Evolutionary conservation across 345 rosid genomes (phyloP).

Genomic region (Eucalyptus decipiens): DNA sequence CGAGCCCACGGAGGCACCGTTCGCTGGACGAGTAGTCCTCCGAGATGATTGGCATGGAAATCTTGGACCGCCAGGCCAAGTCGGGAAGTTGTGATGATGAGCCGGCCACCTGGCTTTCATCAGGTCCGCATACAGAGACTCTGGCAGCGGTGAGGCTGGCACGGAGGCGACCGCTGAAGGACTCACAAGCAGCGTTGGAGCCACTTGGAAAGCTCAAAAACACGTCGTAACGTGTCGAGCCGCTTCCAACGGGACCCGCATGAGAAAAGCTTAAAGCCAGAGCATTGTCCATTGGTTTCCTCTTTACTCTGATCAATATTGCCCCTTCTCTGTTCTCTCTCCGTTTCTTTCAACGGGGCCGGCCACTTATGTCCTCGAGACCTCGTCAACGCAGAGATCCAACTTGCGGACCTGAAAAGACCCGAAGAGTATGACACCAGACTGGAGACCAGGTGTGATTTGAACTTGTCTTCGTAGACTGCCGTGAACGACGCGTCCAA

Average conservation of each 20-base stretch:
- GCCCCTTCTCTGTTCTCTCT: not conserved
- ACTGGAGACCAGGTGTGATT: not conserved
- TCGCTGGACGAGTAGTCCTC: not conserved
- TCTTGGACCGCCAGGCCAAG: not conserved
- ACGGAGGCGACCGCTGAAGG: not conserved
- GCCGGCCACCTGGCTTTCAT: not conserved
- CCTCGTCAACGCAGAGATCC: not conserved
- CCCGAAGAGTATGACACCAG: not conserved
- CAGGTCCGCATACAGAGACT: not conserved
- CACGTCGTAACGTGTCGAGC: not conserved
- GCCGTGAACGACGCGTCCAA: not conserved
- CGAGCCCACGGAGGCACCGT: not conserved
- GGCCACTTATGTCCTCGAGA: not conserved
- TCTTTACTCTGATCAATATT: not conserved
- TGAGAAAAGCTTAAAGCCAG: not conserved
- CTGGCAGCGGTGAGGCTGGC: not conserved
- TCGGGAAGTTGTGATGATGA: not conserved
- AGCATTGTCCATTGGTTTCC: not conserved
- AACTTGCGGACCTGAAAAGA: not conserved
- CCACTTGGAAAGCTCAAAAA: not conserved
- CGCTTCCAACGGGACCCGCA: not conserved
- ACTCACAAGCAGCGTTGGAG: not conserved
- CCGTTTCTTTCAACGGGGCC: not conserved
- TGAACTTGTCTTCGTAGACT: not conserved
- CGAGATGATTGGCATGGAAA: not conserved